Percentiles rank a stretch among this genome's conserved stretches.
phyloP scores from a whole-genome alignment of 2,329 filamentous ascomycete genomes.

The Beauveria rudraprayagi region DNA sequence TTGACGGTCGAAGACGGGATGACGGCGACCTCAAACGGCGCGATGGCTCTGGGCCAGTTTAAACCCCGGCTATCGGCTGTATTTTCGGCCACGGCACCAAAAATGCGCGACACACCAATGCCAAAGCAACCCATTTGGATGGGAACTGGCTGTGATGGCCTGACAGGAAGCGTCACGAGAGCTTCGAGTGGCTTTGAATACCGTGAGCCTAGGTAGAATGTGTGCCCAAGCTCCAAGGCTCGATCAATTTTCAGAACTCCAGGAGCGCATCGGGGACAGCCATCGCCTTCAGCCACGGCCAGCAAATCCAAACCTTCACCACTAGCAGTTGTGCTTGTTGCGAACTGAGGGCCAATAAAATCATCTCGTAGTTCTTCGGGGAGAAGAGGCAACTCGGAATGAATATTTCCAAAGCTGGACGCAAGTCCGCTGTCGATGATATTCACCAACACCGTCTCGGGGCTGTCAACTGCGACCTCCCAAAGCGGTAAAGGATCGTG shows the following conservation, averaged over 20 bases:
- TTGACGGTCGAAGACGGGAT: conserved; percentile 43
- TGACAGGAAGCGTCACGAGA: conserved; percentile 37
- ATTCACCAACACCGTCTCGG: conserved; percentile 22
- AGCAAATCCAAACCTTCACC: conserved; percentile 50
- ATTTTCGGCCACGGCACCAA: conserved; percentile 76
- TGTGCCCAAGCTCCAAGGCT: conserved; percentile 88
- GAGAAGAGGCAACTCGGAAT: conserved; percentile 19
- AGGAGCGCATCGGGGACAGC: conserved; percentile 60
- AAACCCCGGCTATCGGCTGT: conserved; percentile 65
- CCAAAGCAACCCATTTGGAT: conserved; percentile 96
- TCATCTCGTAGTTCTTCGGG: conserved; percentile 11
- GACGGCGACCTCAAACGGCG: conserved; percentile 72
- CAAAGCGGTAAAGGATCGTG: conserved; percentile 50
- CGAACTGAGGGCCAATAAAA: conserved; percentile 2
- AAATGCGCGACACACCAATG: conserved; percentile 84
- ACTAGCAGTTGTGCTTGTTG: conserved; percentile 18
- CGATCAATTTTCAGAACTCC: conserved; percentile 58
- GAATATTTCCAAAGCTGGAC: conserved; percentile 18
- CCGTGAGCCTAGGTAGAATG: conserved; percentile 84
- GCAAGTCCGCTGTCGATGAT: conserved; percentile 27
- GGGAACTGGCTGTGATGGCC: conserved; percentile 32
- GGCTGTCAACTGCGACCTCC: conserved; percentile 18
- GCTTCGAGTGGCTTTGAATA: conserved; percentile 73
- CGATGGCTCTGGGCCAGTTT: conserved; percentile 81
- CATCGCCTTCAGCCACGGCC: conserved; percentile 57